Evolutionary conservation across 495 filamentous ascomycete genomes (phyloP).

Genomic region (Tuber melanosporum): DNA sequence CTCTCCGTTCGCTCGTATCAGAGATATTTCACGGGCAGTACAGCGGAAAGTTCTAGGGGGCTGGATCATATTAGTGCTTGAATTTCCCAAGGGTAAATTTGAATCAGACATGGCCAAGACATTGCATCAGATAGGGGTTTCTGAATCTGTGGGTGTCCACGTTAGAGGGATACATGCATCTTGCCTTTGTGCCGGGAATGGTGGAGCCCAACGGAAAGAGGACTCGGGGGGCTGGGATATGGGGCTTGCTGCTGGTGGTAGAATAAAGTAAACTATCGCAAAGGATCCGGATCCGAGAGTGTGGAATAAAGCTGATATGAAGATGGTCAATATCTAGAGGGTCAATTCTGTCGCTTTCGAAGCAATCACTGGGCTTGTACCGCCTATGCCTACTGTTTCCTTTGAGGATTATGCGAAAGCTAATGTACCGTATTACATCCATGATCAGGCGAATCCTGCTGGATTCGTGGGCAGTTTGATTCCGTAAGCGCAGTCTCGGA

Average conservation of each 20-base stretch:
- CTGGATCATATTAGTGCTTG: background rate
- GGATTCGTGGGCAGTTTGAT: background rate
- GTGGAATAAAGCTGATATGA: conserved; percentile 43
- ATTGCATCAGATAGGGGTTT: background rate
- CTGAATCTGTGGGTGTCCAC: background rate
- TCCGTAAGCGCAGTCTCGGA: conserved; percentile 11
- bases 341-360: conserved; percentile 43
- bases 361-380: conserved; percentile 41
- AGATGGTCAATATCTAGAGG: conserved; percentile 46
- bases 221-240: conserved; percentile 23
- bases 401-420: conserved; percentile 40
- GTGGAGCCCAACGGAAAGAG: background rate
- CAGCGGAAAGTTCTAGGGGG: background rate
- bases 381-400: conserved; percentile 43
- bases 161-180: background rate
- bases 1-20: background rate
- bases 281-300: conserved; percentile 24
- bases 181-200: background rate
- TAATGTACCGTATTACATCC: conserved; percentile 44
- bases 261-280: conserved; percentile 42
- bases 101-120: background rate
- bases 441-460: conserved; percentile 35
- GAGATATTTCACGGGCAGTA: background rate
- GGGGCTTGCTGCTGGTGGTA: conserved; percentile 44
- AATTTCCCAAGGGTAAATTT: background rate